Conservation (phyloP, 1,284 basidiomycete species). For the Wallemia hederae region DNA sequence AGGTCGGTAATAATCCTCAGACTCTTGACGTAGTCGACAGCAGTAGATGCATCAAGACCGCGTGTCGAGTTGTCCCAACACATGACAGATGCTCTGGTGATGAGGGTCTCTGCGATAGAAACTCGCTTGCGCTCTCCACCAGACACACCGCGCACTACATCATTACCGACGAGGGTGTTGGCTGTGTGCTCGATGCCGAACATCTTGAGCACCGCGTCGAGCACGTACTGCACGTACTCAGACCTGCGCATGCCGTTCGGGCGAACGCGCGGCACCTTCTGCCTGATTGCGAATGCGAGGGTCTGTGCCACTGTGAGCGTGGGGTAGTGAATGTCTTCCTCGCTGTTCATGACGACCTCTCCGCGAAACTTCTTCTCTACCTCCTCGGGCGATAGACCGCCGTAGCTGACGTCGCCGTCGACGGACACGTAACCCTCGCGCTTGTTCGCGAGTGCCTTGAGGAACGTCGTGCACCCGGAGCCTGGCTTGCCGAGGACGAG, state of each 20-base stretch:
- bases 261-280: constrained; percentile 24
- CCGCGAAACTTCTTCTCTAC: neutral
- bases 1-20: constrained; percentile 25
- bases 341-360: neutral
- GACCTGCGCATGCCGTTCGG: constrained; percentile 21
- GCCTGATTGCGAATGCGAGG: constrained; percentile 23
- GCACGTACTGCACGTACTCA: constrained; percentile 23
- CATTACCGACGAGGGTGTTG: constrained; percentile 25
- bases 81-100: constrained; percentile 17
- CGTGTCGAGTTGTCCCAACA: constrained; percentile 26
- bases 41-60: constrained; percentile 29
- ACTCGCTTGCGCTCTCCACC: constrained; percentile 32
- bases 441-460: constrained; percentile 40
- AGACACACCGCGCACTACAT: constrained; percentile 27
- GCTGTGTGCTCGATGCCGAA: constrained; percentile 30
- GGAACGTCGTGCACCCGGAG: constrained; percentile 40
- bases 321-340: constrained; percentile 33
- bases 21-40: constrained; percentile 27
- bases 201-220: constrained; percentile 26
- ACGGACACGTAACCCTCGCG: constrained; percentile 29
- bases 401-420: constrained; percentile 34
- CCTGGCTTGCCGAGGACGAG: constrained; percentile 57
- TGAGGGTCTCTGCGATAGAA: constrained; percentile 28
- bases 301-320: constrained; percentile 29
- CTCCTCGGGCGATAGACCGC: constrained; percentile 16